Percentiles rank a stretch among this genome's conserved stretches.
Conservation (phyloP, 352 stramenopile species). For the Aphanomyces stellatus region DNA sequence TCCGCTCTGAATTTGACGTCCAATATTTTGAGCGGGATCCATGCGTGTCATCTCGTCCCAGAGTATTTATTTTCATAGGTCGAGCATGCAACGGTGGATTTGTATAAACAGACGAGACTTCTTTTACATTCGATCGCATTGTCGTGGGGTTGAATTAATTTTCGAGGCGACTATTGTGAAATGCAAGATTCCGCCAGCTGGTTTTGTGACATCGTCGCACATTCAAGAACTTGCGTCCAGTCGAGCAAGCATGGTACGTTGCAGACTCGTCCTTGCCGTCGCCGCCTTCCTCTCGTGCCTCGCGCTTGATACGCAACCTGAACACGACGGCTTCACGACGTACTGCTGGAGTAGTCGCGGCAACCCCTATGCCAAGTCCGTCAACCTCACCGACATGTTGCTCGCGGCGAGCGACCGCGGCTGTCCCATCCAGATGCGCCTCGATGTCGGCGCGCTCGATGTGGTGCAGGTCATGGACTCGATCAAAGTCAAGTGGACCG, state of each 20-base stretch:
- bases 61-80: too few relatives aligned
- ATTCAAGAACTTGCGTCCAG: neutral
- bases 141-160: too few relatives aligned
- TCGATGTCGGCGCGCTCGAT: neutral
- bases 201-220: too few relatives aligned
- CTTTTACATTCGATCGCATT: too few relatives aligned
- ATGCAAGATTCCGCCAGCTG: too few relatives aligned
- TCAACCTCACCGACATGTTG: neutral
- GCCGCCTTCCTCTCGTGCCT: neutral
- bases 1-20: too few relatives aligned
- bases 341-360: neutral
- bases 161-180: too few relatives aligned
- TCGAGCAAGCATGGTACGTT: neutral
- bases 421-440: neutral
- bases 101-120: too few relatives aligned
- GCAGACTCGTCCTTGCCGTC: neutral
- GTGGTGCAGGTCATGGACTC: neutral
- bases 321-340: slow-evolving; percentile 7
- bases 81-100: too few relatives aligned
- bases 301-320: neutral
- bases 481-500: neutral
- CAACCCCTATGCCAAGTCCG: neutral
- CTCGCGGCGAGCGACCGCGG: neutral
- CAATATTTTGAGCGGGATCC: too few relatives aligned
- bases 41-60: too few relatives aligned